Conservation (phyloP, 2,329 filamentous ascomycete species). For the Botryotinia calthae region DNA sequence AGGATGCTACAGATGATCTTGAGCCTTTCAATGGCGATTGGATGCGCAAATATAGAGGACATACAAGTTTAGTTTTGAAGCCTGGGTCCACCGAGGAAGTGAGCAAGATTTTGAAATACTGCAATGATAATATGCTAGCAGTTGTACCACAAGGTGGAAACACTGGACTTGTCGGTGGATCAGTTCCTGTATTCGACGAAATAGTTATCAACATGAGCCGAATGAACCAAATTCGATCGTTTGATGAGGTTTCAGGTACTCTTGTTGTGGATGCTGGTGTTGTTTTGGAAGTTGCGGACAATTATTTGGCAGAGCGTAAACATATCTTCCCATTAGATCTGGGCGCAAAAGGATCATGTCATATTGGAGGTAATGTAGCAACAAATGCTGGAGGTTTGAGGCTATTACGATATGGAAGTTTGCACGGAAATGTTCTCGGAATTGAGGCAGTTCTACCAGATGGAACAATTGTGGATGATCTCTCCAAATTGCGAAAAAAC, state of each 20-base stretch:
- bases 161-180: conserved; percentile 91
- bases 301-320: conserved; percentile 75
- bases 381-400: conserved; percentile 93
- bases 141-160: conserved; percentile 98
- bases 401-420: conserved; percentile 85
- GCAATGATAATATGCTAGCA: conserved; percentile 87
- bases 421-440: conserved; percentile 90
- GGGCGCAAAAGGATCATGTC: conserved; percentile 96
- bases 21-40: conserved; percentile 95
- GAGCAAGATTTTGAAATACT: conserved; percentile 88
- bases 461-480: conserved; percentile 86
- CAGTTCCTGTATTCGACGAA: conserved; percentile 96
- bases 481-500: conserved; percentile 89
- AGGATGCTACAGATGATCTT: conserved; percentile 74
- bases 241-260: conserved; percentile 89
- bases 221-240: conserved; percentile 88
- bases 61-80: conserved; percentile 82
- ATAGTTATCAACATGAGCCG: conserved; percentile 88
- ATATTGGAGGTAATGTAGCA: conserved; percentile 92
- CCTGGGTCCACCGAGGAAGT: conserved; percentile 83
- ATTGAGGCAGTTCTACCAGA: conserved; percentile 92
- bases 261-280: conserved; percentile 88
- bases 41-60: conserved; percentile 98
- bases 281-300: conserved; percentile 85
- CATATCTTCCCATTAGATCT: conserved; percentile 95